A percentile compares a stretch with the other conserved stretches of the same genome.
Evolutionary conservation across 2,329 filamentous ascomycete genomes (phyloP).

Genomic region (Microsporum canis): DNA sequence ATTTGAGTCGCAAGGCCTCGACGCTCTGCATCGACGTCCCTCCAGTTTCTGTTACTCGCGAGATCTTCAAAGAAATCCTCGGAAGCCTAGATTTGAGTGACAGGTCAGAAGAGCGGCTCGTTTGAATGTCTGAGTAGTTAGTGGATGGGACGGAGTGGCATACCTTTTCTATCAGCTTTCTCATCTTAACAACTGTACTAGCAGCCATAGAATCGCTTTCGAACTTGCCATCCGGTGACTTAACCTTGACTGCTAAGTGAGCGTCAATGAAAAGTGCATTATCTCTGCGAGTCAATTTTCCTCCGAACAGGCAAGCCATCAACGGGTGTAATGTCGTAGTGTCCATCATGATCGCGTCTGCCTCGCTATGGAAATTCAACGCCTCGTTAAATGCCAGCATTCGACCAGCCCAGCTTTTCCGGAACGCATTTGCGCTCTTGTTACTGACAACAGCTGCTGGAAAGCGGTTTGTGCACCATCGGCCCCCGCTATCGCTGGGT

Average conservation of each 20-base stretch:
- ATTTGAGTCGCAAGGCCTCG: background rate
- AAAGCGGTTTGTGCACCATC: conserved; percentile 20
- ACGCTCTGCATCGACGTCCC: background rate
- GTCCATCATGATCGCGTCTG: background rate
- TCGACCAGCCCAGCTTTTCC: background rate
- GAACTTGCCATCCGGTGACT: background rate
- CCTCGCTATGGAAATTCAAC: background rate
- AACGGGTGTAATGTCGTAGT: background rate
- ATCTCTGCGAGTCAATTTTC: background rate
- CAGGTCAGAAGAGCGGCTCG: background rate
- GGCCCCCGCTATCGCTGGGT: conserved; percentile 7
- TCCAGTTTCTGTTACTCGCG: background rate
- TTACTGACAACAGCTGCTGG: conserved; percentile 20
- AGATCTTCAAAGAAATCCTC: background rate
- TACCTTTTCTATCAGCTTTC: background rate
- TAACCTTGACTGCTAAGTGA: background rate
- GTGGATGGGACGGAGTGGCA: background rate
- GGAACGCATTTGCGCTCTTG: conserved; percentile 6
- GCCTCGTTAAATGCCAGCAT: background rate
- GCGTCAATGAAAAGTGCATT: background rate
- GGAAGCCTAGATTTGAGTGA: background rate
- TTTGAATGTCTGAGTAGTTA: background rate
- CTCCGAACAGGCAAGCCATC: conserved; percentile 5
- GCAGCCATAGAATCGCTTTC: background rate
- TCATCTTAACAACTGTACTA: background rate